Base-by-base conservation (phyloP, 2,329 filamentous ascomycete species). In the Purpureocillium takamizusanense region DNA sequence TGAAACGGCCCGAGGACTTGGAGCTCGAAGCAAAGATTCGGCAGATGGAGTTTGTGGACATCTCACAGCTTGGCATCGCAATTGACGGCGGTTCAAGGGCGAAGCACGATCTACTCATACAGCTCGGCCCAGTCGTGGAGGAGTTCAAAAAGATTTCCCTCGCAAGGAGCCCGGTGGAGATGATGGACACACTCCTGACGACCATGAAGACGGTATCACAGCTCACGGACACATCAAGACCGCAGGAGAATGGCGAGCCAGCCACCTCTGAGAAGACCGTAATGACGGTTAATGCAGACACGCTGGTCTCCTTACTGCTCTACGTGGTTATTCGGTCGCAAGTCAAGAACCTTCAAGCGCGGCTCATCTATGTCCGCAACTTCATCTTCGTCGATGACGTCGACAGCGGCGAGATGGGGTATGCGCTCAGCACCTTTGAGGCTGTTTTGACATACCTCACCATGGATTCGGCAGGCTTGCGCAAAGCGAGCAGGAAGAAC, bases 321-420 rank as follows among this genome's bases (percentile, higher is more conserved):
- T 81, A 94, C 44, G 88, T 98, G 13, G 85, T 98, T 10, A 97
- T 98, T 43, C 77, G 90, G 45, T 86, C 90, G 10, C 85, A 92
- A 43, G 80, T 94, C 18, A 80, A 85, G 42, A 83, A 95, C 60
- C 69, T 98, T 8, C 86, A 95, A 51, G 88, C 92, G 3, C 77
- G 90, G 15, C 66, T 98, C 34, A 72, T 84, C n/a, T 98, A 97
- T 57, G 95, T 97, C 72, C 84, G 90, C 32, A 87, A 94, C 53
- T 98, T 95, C 55, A 92, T 95, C 48, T 98, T 95, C 60, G 89
- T 95, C 36, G 92, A 97, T 51, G 92, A 98, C 61, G 88, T 98
- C 8, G 92, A 98, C 48, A 94, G 81, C 44, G 92, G 92, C 35
- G 92, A 98, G 62, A 83, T 94, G 69, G 92, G 92, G 8, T 98